Evolutionary conservation across 306 rosid genomes (phyloP).

Genomic region (Malus fusca): DNA sequence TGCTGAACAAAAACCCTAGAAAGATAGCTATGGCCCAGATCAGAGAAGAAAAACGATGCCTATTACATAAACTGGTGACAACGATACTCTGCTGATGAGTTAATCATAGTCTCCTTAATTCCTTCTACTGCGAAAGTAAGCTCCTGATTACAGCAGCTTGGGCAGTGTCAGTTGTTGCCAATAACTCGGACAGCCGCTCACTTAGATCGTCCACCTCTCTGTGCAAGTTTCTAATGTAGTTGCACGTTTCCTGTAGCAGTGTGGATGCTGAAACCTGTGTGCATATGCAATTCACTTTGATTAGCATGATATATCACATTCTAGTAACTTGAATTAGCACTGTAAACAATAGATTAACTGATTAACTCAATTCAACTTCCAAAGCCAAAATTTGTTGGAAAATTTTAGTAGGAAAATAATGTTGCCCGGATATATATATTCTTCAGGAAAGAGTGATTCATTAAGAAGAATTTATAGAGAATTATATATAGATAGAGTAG

Average conservation of each 20-base stretch:
- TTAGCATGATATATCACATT: not conserved
- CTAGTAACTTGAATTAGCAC: not conserved
- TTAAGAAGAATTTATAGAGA: too few relatives aligned
- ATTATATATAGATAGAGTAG: too few relatives aligned
- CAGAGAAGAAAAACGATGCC: not conserved
- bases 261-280: conserved; percentile 62
- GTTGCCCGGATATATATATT: not conserved
- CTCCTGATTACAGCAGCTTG: conserved; percentile 90
- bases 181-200: conserved; percentile 70
- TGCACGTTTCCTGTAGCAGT: conserved; percentile 86
- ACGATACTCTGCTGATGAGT: not conserved
- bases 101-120: not conserved
- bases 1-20: not conserved
- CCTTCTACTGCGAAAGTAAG: conserved; percentile 54
- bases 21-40: not conserved
- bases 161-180: conserved; percentile 73
- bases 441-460: too few relatives aligned
- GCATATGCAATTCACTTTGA: not conserved
- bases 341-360: too few relatives aligned
- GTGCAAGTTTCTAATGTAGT: conserved; percentile 71
- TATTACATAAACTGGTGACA: not conserved
- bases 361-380: too few relatives aligned
- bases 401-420: not conserved
- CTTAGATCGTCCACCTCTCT: conserved; percentile 88
- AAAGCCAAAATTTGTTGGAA: not conserved